phyloP scores from a whole-genome alignment of 768 basidiomycete species.

The Lactarius sanguifluus region DNA sequence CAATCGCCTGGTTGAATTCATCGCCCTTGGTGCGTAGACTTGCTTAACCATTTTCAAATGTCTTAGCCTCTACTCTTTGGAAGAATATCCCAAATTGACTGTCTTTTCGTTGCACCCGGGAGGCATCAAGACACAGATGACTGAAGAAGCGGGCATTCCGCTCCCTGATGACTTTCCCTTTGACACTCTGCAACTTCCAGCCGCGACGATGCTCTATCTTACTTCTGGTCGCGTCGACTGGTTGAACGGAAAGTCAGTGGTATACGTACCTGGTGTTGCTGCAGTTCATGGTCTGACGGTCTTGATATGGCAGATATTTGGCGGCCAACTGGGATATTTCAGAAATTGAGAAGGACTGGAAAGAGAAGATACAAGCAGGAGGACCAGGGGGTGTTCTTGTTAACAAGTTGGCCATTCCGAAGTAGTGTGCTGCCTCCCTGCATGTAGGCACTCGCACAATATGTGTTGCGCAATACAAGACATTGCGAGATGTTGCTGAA shows the following conservation, averaged over 20 bases:
- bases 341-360: neutral
- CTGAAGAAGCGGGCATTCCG: conserved; percentile 8
- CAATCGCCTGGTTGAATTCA: too few relatives aligned
- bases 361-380: neutral
- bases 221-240: conserved; percentile 30
- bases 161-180: conserved; percentile 12
- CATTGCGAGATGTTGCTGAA: too few relatives aligned
- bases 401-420: neutral
- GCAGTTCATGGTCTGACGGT: neutral
- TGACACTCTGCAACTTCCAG: conserved; percentile 31
- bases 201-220: conserved; percentile 28
- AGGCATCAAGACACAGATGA: neutral
- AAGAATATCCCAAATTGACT: neutral
- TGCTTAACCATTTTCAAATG: neutral
- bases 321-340: neutral
- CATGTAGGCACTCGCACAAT: too few relatives aligned
- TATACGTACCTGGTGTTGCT: neutral
- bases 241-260: conserved; percentile 28
- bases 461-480: too few relatives aligned
- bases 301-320: neutral
- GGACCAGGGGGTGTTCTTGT: neutral
- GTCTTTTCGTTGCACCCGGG: neutral
- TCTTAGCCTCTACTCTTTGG: neutral
- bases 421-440: too few relatives aligned
- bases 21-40: too few relatives aligned